Evolutionary conservation across 306 rosid species (phyloP).

Genomic region (Phaseolus lunatus): DNA sequence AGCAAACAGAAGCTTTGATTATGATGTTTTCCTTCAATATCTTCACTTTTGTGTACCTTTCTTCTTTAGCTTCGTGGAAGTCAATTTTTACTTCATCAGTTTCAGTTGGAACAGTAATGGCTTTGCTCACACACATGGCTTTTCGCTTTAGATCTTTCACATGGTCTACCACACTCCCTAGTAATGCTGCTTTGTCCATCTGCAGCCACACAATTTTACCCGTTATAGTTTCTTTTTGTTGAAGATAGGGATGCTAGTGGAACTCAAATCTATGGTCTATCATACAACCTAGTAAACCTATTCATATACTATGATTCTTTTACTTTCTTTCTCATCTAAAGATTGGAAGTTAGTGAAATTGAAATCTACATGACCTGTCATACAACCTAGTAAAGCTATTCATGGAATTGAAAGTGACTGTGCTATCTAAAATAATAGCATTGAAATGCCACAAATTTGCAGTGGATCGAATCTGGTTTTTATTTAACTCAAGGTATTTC

Average conservation of each 20-base stretch:
- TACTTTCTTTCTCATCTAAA: not conserved
- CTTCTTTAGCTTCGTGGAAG: conserved; percentile 48
- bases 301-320: not conserved
- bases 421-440: conserved; percentile 11
- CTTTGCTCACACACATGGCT: conserved; percentile 72
- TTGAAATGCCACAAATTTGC: not conserved
- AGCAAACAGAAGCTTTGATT: conserved; percentile 80
- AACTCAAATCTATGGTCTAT: conserved; percentile 9
- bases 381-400: conserved; percentile 18
- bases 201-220: conserved; percentile 46
- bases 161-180: conserved; percentile 85
- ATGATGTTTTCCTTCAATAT: conserved; percentile 41
- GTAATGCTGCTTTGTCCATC: conserved; percentile 96
- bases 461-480: conserved; percentile 5
- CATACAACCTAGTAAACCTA: not conserved
- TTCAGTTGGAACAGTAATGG: conserved; percentile 73
- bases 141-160: conserved; percentile 86
- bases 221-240: not conserved
- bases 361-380: not conserved
- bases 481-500: not conserved
- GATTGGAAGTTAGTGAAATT: not conserved
- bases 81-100: conserved; percentile 79
- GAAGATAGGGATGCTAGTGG: not conserved
- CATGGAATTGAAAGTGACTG: conserved; percentile 24
- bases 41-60: conserved; percentile 29